Evolutionary conservation across 768 basidiomycete genomes (phyloP), one percentile per base, ranked within the genome.

Genomic region (Tephrocybe sp.): DNA sequence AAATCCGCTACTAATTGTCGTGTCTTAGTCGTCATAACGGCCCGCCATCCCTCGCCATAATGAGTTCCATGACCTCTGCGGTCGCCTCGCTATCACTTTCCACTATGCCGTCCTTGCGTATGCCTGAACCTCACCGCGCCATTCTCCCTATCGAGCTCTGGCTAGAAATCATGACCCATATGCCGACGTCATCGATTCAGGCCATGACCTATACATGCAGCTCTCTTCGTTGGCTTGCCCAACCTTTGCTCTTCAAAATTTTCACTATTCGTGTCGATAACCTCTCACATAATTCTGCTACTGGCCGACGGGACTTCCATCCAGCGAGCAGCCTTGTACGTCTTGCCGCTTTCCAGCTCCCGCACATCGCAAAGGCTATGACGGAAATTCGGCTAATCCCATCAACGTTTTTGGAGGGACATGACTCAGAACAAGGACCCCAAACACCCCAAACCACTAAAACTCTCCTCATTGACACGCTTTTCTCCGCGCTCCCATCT

Each of bases 221-320:
- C n/a, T 18, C 53, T 26, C 40, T 61, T 25, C 55, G 60, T 28
- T 55, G 48, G 53, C 23, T 61, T 3, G 55, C 60, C 4, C 60
- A 61, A 21, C 60, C 60, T 6, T 37, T 53, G 11, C 51, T 61
- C 25, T 61, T 61, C 53, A 59, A 61, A 15, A n/a, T 46, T 17
- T 57, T 59, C 38, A 18, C 48, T 45, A 42, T 61, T 40, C 58
- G 47, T 8, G 45, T 53, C 33, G 23, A 52, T 38, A 40, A 20
- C 30, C 32, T 30, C 8, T 15, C 14, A 18, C 20, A 28, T 14
- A 20, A 39, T 14, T 21, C 21, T 2, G 17, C 25, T 18, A 14
- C 14, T n/a, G 28, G 26, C 32, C 56, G 56, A 39, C 51, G 54
- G 21, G 59, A 58, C 30, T 9, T 30, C 0, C 33, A 48, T 38